Evolutionary conservation across 192 early-diverging fungal genomes (phyloP).

Genomic region (Dissophora globulifera): DNA sequence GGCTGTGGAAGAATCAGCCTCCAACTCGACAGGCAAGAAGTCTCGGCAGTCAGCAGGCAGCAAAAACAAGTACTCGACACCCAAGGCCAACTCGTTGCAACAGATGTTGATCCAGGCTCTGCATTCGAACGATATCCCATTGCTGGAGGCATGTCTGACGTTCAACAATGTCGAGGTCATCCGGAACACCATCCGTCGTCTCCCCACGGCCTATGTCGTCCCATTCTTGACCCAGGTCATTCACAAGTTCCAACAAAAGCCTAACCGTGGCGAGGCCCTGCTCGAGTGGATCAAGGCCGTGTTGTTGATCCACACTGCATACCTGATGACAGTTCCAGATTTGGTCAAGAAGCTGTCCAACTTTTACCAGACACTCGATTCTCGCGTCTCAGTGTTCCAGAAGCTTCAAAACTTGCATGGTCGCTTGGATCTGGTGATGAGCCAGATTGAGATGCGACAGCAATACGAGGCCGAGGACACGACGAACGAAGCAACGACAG

Average conservation of each 20-base stretch:
- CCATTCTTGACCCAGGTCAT: constrained; percentile 62
- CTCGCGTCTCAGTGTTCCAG: constrained; percentile 56
- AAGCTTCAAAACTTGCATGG: constrained; percentile 61
- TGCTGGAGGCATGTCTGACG: constrained; percentile 60
- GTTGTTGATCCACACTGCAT: constrained; percentile 61
- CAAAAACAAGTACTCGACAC: constrained; percentile 41
- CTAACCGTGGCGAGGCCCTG: constrained; percentile 55
- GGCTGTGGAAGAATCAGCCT: constrained; percentile 49
- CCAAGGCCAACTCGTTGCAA: constrained; percentile 62
- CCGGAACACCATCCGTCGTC: constrained; percentile 58
- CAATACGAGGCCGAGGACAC: constrained; percentile 48
- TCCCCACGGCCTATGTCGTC: constrained; percentile 62
- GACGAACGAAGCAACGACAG: constrained; percentile 53
- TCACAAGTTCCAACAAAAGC: constrained; percentile 59
- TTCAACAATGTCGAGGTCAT: constrained; percentile 59
- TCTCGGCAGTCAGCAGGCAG: constrained; percentile 24
- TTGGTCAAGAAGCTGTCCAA: constrained; percentile 59
- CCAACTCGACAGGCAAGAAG: constrained; percentile 28
- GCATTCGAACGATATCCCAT: constrained; percentile 60
- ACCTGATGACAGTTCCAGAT: constrained; percentile 68
- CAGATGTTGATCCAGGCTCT: constrained; percentile 65
- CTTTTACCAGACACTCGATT: constrained; percentile 63
- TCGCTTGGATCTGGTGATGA: constrained; percentile 63
- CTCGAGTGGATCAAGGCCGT: constrained; percentile 66
- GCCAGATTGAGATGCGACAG: constrained; percentile 57